These are phyloP conservation scores for Biscutella auriculata DNA, from an alignment of 441 rosid species.

Conservation along the genomic window DNA sequence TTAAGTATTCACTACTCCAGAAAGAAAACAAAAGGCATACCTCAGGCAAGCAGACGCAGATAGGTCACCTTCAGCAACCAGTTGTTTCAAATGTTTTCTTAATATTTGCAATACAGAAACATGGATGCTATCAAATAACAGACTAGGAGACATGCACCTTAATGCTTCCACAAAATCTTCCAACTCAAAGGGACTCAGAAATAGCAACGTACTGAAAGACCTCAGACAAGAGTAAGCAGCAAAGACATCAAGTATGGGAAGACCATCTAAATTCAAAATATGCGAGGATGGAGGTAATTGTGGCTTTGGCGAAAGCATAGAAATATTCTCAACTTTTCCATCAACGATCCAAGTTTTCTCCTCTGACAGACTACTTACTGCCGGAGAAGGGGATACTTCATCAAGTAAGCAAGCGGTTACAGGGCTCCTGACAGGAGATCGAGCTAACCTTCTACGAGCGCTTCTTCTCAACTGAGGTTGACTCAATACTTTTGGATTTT, in stretches of 20 bases:
- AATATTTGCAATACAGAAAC: slow-evolving; percentile 45
- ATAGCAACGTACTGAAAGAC: slow-evolving; percentile 53
- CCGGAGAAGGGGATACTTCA: slow-evolving; percentile 37
- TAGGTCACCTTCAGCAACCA: slow-evolving; percentile 41
- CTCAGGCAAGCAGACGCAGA: slow-evolving; percentile 57
- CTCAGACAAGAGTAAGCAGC: slow-evolving; percentile 51
- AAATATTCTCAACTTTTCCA: slow-evolving; percentile 24
- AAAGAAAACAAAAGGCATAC: slow-evolving; percentile 28
- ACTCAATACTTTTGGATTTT: slow-evolving; percentile 21
- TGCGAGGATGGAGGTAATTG: slow-evolving; percentile 50
- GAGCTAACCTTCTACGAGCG: slow-evolving; percentile 52
- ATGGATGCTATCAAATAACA: slow-evolving; percentile 51
- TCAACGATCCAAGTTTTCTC: slow-evolving; percentile 28
- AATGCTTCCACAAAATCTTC: slow-evolving; percentile 53
- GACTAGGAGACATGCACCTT: slow-evolving; percentile 31
- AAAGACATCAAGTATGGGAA: slow-evolving; percentile 39
- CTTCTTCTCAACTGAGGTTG: slow-evolving; percentile 74
- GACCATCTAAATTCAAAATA: slow-evolving; percentile 37
- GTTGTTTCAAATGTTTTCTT: slow-evolving; percentile 48
- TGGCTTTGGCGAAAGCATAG: slow-evolving; percentile 39
- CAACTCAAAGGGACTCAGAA: slow-evolving; percentile 65
- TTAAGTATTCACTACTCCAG: not conserved
- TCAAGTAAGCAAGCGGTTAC: slow-evolving; percentile 14
- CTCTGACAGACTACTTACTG: slow-evolving; percentile 46
- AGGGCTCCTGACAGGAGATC: slow-evolving; percentile 17